Evolutionary conservation across 768 basidiomycete species (phyloP), one percentile per base, ranked within the genome.

Genomic region (Favolaschia claudopus): DNA sequence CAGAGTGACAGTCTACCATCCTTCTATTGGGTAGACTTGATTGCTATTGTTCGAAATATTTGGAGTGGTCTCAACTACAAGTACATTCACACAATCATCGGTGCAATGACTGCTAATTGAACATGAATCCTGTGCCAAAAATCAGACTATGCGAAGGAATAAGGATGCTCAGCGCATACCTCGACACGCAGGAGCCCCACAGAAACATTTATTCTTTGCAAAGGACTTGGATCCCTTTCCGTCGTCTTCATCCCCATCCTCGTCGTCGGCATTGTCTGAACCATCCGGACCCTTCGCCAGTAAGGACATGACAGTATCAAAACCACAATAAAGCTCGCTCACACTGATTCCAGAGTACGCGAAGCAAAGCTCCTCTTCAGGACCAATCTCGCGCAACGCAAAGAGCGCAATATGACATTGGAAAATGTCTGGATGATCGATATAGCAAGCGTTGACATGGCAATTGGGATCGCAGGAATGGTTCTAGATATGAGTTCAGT

Each of bases 391-490:
- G 9, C 82, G 76, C 36, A 60, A 73, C 2, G 92, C 85, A 70
- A 92, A 95, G 12, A 93, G 76, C 0, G 84, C 77, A 8, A 94
- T 68, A 13, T 89, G 70, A 0, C 92, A 91, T 67, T 90, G 92
- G 12, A 85, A 77, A 15, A 89, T 66, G 63, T 92, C 85, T 13
- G 84, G 81, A 48, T 94, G 93, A 64, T 93, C 89, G 72, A 92
- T 87, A 65, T 95, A 92, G 40, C 85, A 88, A 0, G 91, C 79
- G n/a, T 81, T 80, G 20, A 95, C 81, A 6, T 70, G 70, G 62
- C 89, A 88, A 69, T 96, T 97, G 0, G 95, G 95, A 55, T 93
- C 89, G 66, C 95, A 96, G 17, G 91, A 93, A 64, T 97, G 94
- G 63, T 96, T 97, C 93, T 95, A 58, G 3, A 27, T 17, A 28